Evolutionary conservation across 768 basidiomycete genomes (phyloP).

Genomic region (Mycena vulgaris): DNA sequence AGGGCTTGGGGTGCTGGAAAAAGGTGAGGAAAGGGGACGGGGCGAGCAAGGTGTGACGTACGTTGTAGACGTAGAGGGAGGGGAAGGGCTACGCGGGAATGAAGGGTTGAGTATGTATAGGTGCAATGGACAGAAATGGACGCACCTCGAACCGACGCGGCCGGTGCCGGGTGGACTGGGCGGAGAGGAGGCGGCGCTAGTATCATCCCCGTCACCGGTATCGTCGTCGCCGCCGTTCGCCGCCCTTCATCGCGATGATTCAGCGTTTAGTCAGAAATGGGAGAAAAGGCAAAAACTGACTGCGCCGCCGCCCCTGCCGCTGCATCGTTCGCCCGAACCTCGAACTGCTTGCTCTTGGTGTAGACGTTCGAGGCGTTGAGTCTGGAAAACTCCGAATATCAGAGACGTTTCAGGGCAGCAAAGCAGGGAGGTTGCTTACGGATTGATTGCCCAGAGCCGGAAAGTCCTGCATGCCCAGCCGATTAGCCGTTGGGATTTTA

Average conservation of each 20-base stretch:
- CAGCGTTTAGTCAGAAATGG: too few species aligned
- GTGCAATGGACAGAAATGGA: background rate
- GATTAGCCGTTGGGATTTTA: background rate
- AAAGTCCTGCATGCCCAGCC: conserved; percentile 4
- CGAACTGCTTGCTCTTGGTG: conserved; percentile 9
- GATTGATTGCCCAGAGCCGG: conserved; percentile 28
- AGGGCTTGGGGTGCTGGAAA: background rate
- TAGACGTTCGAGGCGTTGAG: background rate
- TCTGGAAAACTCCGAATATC: background rate
- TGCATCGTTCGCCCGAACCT: background rate
- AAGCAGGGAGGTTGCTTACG: background rate
- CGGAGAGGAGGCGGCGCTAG: background rate
- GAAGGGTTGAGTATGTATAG: too few species aligned
- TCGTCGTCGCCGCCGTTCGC: too few species aligned
- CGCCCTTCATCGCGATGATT: too few species aligned
- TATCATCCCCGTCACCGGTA: too few species aligned
- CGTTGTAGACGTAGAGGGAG: too few species aligned
- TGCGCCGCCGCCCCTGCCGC: too few species aligned
- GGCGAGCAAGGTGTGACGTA: background rate
- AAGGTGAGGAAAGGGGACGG: too few species aligned
- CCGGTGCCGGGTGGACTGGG: background rate
- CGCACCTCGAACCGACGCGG: background rate
- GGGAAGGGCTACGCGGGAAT: too few species aligned
- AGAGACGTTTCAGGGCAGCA: background rate
- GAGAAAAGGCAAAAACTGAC: too few species aligned